These are phyloP conservation scores for Sporothrix pseudoabietina DNA, from an alignment of 2,329 filamentous ascomycete species.

Conservation along the genomic window DNA sequence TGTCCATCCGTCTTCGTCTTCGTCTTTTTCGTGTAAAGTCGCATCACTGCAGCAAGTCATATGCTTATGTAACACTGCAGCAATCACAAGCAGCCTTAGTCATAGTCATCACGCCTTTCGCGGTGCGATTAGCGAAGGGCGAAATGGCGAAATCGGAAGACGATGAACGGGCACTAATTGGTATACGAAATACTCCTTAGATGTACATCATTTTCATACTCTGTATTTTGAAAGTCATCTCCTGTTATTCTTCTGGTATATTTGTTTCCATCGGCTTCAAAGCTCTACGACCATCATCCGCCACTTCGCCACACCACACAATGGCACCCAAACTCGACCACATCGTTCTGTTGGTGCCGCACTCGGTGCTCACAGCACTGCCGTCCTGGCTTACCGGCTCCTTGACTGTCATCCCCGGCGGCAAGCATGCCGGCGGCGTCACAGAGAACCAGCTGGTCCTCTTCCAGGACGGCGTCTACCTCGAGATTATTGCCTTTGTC, in stretches of 20 bases:
- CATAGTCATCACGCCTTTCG: background rate
- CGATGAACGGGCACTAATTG: no score
- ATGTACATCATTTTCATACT: no score
- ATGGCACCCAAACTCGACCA: slow-evolving; percentile 56
- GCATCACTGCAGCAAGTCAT: no score
- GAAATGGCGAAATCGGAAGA: no score
- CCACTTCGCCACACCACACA: background rate
- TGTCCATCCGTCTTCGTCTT: background rate
- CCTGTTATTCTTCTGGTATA: background rate
- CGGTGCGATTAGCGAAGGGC: background rate
- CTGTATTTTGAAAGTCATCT: no score
- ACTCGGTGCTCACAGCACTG: slow-evolving; percentile 49
- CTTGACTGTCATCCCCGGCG: slow-evolving; percentile 63
- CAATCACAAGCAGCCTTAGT: no score
- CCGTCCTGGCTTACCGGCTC: slow-evolving; percentile 54
- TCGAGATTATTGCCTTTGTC: slow-evolving; percentile 67
- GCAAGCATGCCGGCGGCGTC: slow-evolving; percentile 60
- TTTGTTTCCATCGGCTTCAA: no score
- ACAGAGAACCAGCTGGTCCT: slow-evolving; percentile 65
- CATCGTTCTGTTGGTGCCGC: slow-evolving; percentile 64
- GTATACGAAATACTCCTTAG: no score
- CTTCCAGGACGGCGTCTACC: slow-evolving; percentile 64
- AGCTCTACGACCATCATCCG: no score
- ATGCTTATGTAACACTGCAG: no score
- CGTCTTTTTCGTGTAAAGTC: no score